These are phyloP conservation scores for Brassica balearica DNA, from an alignment of 441 rosid genomes.

Conservation along the genomic window DNA sequence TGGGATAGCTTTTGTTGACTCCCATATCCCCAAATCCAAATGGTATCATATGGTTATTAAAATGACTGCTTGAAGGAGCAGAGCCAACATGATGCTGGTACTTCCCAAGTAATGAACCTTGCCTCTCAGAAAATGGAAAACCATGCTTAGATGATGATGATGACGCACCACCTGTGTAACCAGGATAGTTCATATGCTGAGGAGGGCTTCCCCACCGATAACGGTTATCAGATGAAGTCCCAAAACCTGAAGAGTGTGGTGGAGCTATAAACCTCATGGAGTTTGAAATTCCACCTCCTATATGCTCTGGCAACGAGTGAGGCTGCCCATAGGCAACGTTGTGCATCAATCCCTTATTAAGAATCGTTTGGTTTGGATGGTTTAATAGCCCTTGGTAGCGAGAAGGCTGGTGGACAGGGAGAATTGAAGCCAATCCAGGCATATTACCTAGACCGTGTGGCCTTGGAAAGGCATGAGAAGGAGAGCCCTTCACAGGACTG, in stretches of 20 bases:
- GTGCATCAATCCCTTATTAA: constrained; percentile 49
- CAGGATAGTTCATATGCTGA: constrained; percentile 57
- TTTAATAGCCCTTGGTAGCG: constrained; percentile 61
- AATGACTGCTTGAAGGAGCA: constrained; percentile 76
- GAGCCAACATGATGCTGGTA: constrained; percentile 84
- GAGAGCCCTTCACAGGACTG: constrained; percentile 68
- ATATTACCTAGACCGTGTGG: constrained; percentile 64
- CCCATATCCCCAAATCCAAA: constrained; percentile 57
- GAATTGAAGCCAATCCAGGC: constrained; percentile 84
- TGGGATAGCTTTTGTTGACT: constrained; percentile 56
- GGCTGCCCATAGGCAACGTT: constrained; percentile 59
- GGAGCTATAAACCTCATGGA: constrained; percentile 59
- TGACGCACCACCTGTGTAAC: constrained; percentile 59
- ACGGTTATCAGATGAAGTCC: constrained; percentile 76
- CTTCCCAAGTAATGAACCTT: constrained; percentile 58
- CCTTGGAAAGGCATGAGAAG: constrained; percentile 59
- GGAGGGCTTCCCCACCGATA: constrained; percentile 91
- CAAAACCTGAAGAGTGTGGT: constrained; percentile 58
- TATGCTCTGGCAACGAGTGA: constrained; percentile 66
- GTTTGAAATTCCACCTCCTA: constrained; percentile 59
- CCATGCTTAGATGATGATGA: constrained; percentile 63
- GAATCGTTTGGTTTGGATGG: constrained; percentile 55
- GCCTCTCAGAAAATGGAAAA: constrained; percentile 55
- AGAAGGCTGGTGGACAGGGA: constrained; percentile 58
- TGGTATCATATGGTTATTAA: constrained; percentile 46